Percentiles rank a stretch among this genome's conserved stretches.
These are phyloP conservation scores for Puccinia novopanici DNA, from an alignment of 1,284 basidiomycete species.

Conservation along the genomic window DNA sequence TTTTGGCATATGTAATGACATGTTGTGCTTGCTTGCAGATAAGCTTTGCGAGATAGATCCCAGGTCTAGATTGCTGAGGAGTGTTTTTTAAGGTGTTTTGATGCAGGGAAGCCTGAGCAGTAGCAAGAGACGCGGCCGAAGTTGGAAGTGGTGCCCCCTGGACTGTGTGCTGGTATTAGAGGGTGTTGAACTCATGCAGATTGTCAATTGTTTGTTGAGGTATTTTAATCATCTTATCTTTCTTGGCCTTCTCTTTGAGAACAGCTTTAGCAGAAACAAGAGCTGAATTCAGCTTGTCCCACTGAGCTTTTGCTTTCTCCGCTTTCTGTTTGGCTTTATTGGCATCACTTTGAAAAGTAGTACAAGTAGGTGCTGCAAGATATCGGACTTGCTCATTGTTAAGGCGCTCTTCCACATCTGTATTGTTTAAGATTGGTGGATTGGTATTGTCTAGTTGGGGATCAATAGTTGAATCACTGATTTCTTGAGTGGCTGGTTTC, in stretches of 20 bases:
- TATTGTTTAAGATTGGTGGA: background rate
- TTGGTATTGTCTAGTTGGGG: background rate
- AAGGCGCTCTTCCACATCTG: background rate
- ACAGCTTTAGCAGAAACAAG: background rate
- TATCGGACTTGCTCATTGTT: background rate
- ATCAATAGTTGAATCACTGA: background rate
- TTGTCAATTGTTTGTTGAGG: slow-evolving; percentile 10
- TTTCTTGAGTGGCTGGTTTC: background rate
- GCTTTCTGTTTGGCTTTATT: background rate
- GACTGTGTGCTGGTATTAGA: background rate
- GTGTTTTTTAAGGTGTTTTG: background rate
- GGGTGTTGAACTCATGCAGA: slow-evolving; percentile 13
- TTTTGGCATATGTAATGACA: background rate
- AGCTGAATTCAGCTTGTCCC: background rate
- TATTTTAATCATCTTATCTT: slow-evolving; percentile 1
- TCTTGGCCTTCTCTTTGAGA: slow-evolving; percentile 22
- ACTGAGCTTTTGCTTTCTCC: background rate
- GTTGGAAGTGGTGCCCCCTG: background rate
- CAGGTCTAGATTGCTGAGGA: background rate
- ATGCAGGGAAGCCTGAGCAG: too few species aligned
- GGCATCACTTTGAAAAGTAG: too few species aligned
- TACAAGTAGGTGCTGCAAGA: too few species aligned
- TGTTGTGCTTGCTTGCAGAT: too few species aligned
- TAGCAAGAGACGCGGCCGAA: background rate
- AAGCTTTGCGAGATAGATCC: slow-evolving; percentile 8